Evolutionary conservation across 2,329 filamentous ascomycete genomes (phyloP), one percentile per base, ranked within the genome.

Genomic region (Phoma herbarum): DNA sequence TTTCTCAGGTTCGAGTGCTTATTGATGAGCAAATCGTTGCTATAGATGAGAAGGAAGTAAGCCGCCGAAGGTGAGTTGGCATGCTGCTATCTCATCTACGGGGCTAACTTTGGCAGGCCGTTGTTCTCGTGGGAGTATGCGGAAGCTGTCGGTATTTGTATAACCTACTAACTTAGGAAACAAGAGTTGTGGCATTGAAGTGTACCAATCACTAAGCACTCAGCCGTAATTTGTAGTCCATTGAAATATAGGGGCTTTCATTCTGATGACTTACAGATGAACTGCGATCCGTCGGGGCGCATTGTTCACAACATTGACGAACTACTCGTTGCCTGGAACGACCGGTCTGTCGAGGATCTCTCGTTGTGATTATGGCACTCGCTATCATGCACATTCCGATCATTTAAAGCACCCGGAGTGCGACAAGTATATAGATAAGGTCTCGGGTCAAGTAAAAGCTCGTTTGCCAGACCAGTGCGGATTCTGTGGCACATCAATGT

Each of bases 81-180:
- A n/a, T n/a, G n/a, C n/a, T n/a, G n/a, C n/a, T n/a, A n/a, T n/a
- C n/a, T n/a, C n/a, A n/a, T n/a, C n/a, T n/a, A n/a, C n/a, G n/a
- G n/a, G n/a, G n/a, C n/a, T n/a, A n/a, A n/a, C n/a, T n/a, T n/a
- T n/a, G n/a, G n/a, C 28, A 48, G 52, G 60, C 51, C 26, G 23
- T 66, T 2, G 29, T 64, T 1, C 51, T 66, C 0, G 63, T 65
- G 8, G 61, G 61, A 2, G 61, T 59, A 0, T 62, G 62, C 29
- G 63, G 61, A 42, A 61, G 56, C 16, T 56, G 57, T 42, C 23
- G 51, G 16, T 66, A 64, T 49, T 23, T 66, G 4, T 57, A 45
- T 50, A 60, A 64, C 4, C 14, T 39, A 9, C 45, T 64, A 41
- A 39, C 1, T 11, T 20, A 4, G 59, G 59, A 23, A 52, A 64